These are phyloP conservation scores for Lunularia cruciata DNA, from an alignment of 225 moss, liverwort and hornwort genomes.

Conservation along the genomic window DNA sequence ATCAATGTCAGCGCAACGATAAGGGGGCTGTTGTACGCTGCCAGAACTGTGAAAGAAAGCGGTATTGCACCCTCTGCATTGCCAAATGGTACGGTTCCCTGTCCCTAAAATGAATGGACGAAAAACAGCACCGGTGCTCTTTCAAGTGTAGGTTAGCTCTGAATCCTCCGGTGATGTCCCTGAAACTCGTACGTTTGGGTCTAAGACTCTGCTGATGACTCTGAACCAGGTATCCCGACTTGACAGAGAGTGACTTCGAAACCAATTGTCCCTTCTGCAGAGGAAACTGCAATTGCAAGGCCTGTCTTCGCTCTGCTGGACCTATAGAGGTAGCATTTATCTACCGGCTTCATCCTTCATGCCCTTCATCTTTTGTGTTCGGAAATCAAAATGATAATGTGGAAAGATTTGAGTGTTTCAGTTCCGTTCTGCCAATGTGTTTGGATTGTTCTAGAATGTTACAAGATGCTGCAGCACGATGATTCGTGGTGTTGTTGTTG, in stretches of 20 bases:
- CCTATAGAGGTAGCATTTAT: constrained; percentile 46
- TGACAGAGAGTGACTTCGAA: constrained; percentile 61
- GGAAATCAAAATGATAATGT: neutral
- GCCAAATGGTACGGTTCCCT: constrained; percentile 70
- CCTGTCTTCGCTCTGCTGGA: constrained; percentile 71
- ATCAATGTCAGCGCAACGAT: constrained; percentile 89
- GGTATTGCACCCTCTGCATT: constrained; percentile 86
- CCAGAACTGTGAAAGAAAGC: constrained; percentile 64
- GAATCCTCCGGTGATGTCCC: no score
- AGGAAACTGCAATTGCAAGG: constrained; percentile 96
- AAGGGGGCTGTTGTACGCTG: constrained; percentile 70
- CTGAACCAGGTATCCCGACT: constrained; percentile 66
- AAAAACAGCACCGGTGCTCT: no score
- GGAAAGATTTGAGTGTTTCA: constrained; percentile 1
- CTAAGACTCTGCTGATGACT: constrained; percentile 1
- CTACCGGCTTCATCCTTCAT: no score
- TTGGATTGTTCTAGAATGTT: no score
- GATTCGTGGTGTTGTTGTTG: no score
- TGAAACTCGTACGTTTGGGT: neutral
- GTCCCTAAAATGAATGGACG: no score
- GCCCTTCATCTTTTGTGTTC: no score
- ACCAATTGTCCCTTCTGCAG: constrained; percentile 75
- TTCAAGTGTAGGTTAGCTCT: no score
- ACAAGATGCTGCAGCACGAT: no score
- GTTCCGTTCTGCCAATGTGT: no score